Evolutionary conservation across 2,329 filamentous ascomycete genomes (phyloP).

Genomic region (Cadophora luteo-olivacea): DNA sequence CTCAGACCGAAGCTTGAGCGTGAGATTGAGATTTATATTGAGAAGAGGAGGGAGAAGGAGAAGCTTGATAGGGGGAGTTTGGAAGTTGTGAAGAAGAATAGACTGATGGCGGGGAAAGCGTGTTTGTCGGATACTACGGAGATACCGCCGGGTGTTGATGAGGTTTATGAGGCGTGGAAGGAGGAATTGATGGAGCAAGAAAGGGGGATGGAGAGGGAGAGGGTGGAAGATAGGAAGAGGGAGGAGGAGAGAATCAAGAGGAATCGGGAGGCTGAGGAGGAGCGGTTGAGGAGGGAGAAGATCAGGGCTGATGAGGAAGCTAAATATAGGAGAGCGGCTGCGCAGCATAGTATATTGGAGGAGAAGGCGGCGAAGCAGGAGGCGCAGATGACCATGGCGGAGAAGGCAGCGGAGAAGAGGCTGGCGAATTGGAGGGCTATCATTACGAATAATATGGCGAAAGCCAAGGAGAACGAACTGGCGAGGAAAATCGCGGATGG

Average conservation of each 20-base stretch:
- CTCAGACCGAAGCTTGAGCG: background rate
- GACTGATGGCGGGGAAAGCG: background rate
- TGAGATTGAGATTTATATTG: background rate
- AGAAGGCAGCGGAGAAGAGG: background rate
- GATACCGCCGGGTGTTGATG: background rate
- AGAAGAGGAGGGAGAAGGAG: background rate
- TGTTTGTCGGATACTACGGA: background rate
- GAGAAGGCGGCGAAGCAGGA: background rate
- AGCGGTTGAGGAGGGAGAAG: background rate
- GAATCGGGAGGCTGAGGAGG: background rate
- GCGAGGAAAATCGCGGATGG: background rate
- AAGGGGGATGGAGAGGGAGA: background rate
- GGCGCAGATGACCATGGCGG: background rate
- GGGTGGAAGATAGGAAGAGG: background rate
- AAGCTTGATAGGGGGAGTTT: background rate
- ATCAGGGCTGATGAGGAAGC: background rate
- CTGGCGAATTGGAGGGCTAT: background rate
- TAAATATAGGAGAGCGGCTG: background rate
- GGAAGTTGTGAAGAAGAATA: background rate
- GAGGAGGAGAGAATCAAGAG: background rate
- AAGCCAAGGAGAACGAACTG: background rate
- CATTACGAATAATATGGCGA: background rate
- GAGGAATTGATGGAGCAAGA: background rate
- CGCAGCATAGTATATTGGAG: background rate
- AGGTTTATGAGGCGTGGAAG: slow-evolving; percentile 4